Percentiles rank a stretch among this genome's conserved stretches.
Conservation (phyloP, 73 alveolate species). For the Diophrys appendiculata region DNA sequence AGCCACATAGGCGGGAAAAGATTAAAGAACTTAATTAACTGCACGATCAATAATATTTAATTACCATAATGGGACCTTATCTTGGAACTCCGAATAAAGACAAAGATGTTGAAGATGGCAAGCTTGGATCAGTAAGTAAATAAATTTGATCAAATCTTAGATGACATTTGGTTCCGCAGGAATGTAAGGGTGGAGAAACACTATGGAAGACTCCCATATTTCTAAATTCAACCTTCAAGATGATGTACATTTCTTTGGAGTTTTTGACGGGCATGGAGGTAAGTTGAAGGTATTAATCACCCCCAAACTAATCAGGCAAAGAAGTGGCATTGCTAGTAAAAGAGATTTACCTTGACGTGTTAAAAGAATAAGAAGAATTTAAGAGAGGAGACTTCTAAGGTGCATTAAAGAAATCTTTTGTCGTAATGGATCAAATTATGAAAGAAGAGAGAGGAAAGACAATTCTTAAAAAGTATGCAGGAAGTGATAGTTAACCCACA, state of each 20-base stretch:
- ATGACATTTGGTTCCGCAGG: conserved; percentile 73
- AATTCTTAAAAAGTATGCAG: conserved; percentile 5
- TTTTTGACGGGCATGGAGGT: conserved; percentile 88
- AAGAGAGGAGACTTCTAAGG: conserved; percentile 37
- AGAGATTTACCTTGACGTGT: conserved; percentile 57
- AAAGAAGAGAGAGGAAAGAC: not conserved
- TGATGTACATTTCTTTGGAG: conserved; percentile 70
- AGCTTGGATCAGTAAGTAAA: conserved; percentile 69
- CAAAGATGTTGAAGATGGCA: conserved; percentile 69
- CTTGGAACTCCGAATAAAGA: conserved; percentile 75
- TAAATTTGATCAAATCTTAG: too few relatives aligned
- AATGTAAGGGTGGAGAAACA: conserved; percentile 78
- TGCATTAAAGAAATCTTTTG: conserved; percentile 8
- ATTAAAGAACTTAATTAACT: too few relatives aligned
- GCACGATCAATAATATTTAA: too few relatives aligned
- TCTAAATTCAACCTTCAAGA: conserved; percentile 30
- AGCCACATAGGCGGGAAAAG: too few relatives aligned
- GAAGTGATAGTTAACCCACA: not conserved
- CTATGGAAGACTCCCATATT: conserved; percentile 70
- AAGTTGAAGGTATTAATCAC: conserved; percentile 25
- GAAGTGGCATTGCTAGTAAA: conserved; percentile 88
- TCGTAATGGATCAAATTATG: not conserved
- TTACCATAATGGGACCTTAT: conserved; percentile 92
- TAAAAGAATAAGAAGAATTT: conserved; percentile 17
- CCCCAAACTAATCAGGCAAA: conserved; percentile 28